Percentiles rank a stretch among this genome's conserved stretches.
phyloP scores from a whole-genome alignment of 108 stramenopile genomes.

The Cyclotella cryptica region DNA sequence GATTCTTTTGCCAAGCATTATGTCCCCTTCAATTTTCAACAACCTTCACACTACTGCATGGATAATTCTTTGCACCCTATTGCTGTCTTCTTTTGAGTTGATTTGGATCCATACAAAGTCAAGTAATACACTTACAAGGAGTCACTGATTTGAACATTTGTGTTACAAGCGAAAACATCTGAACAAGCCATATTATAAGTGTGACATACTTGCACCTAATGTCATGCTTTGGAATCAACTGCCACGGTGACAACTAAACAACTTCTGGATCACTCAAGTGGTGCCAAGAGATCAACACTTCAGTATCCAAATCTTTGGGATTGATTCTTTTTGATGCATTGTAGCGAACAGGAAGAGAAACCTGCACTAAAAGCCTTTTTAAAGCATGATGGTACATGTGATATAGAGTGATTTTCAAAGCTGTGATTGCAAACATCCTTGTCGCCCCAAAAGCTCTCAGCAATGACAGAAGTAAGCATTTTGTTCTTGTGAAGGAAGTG shows the following conservation, averaged over 20 bases:
- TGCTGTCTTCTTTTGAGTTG: neutral
- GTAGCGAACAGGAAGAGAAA: no score
- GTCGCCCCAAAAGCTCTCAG: no score
- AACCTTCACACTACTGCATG: neutral
- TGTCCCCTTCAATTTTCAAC: neutral
- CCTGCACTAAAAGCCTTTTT: no score
- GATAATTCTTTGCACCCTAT: neutral
- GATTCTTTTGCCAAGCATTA: neutral
- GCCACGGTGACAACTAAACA: neutral
- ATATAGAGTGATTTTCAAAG: no score
- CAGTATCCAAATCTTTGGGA: neutral
- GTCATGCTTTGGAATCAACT: neutral
- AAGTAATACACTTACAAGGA: neutral
- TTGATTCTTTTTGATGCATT: neutral
- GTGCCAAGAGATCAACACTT: neutral
- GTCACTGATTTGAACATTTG: neutral
- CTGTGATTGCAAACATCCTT: no score
- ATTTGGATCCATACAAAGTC: neutral
- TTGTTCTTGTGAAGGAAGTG: no score
- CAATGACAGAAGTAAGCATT: no score
- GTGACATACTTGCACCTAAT: neutral
- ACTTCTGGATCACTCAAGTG: neutral
- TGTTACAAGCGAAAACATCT: neutral
- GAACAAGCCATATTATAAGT: neutral
- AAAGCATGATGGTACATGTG: no score